Evolutionary conservation across 2,329 filamentous ascomycete species (phyloP), one percentile per base, ranked within the genome.

Genomic region (Claviceps africana): DNA sequence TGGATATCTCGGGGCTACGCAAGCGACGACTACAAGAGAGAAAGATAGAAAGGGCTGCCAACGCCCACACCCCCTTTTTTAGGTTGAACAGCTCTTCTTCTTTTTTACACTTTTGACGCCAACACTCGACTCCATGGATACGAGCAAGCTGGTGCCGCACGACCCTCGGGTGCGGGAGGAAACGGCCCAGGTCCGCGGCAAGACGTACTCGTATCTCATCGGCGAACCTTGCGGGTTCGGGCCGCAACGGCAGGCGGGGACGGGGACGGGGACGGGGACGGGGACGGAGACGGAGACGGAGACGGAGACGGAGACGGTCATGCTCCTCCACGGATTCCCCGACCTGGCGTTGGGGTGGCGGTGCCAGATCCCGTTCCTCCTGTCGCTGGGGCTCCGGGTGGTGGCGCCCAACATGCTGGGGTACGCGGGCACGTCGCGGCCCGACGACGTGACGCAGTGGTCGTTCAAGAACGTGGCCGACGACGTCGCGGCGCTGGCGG

Each of bases 321-420:
- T 81, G 54, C 70, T 77, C 11, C 54, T 86, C 62, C 85, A 89
- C 67, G 90, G 90, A 58, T 94, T 83, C 70, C 90, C 90, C 0
- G 89, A 95, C 67, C 69, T 93, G 19, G 79, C 81, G 9, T 82
- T 89, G 62, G 88, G 85, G 63, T 97, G 91, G 91, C 83, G 90
- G 56, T 84, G 87, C 68, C 90, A 96, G 67, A 85, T 96, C 54
- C 89, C 90, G 0, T 69, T 81, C 59, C 76, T 97, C 22, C 67
- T 85, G 35, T 75, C 82, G 6, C 73, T 88, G 53, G 85, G 84
- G 22, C 78, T 91, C 57, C 80, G 85, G 52, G 88, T 95, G 51
- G 80, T 97, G 25, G 87, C 81, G 11, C 86, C 88, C 0, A 88
- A 96, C 67, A 83, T 89, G 74, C 77, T 95, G 60, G 91, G 91